Base-by-base conservation (phyloP, 345 rosid species). In the Moricandia arvensis region DNA sequence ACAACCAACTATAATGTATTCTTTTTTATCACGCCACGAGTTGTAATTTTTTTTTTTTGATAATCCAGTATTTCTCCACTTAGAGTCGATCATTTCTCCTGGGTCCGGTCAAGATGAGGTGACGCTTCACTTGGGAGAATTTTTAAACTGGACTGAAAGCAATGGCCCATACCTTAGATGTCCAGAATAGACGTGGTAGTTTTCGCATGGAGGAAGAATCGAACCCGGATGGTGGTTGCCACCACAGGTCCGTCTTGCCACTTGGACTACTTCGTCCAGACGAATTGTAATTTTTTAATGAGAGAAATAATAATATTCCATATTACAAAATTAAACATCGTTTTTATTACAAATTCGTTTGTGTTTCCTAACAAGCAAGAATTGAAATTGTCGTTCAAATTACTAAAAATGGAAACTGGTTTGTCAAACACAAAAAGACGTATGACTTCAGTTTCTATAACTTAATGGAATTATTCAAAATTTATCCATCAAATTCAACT, bases 11-110 rank as follows among this genome's bases (percentile, higher is more conserved):
- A 37, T 8, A 7, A 27, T 62, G 35, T 76, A 53, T 17, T 61
- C 58, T 61, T 61, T 13, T 61, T 26, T 63, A 29, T 53, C 57
- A 76, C 80, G 75, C 34, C 70, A 76, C 60, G 11, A 29, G 21
- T 27, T 30, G 15, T 3, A 37, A 41, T 2, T 2, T 16, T 10
- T n/a, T n/a, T n/a, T n/a, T n/a, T n/a, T n/a, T n/a, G n/a, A n/a
- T n/a, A n/a, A n/a, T n/a, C n/a, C n/a, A n/a, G n/a, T n/a, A n/a
- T n/a, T n/a, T n/a, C n/a, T n/a, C n/a, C n/a, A n/a, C n/a, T n/a
- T n/a, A n/a, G n/a, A n/a, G n/a, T n/a, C n/a, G n/a, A n/a, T n/a
- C n/a, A n/a, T n/a, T n/a, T n/a, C n/a, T n/a, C n/a, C n/a, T n/a
- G n/a, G n/a, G n/a, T n/a, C n/a, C n/a, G n/a, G n/a, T n/a, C n/a